These are phyloP conservation scores for Hysterium pulicare DNA, from an alignment of 2,329 filamentous ascomycete genomes.

Conservation along the genomic window DNA sequence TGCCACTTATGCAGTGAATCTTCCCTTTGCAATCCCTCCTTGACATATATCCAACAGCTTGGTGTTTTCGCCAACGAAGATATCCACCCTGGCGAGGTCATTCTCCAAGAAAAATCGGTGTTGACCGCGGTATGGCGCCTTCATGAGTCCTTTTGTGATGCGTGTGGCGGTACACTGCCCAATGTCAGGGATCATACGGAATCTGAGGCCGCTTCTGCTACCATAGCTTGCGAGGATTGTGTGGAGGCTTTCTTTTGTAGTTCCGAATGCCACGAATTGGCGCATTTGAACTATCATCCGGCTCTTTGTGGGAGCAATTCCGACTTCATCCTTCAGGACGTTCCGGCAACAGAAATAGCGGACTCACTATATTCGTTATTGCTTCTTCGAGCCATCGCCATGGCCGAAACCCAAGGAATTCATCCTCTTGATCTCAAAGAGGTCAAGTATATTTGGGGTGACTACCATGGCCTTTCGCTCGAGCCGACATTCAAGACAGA, in stretches of 20 bases:
- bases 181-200: constrained; percentile 9
- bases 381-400: constrained; percentile 56
- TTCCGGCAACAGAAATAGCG: constrained; percentile 55
- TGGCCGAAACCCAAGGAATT: constrained; percentile 57
- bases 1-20: background rate
- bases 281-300: constrained; percentile 55
- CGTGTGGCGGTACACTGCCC: constrained; percentile 74
- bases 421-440: constrained; percentile 60
- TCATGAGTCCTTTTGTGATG: constrained; percentile 84
- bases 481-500: constrained; percentile 17
- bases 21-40: background rate
- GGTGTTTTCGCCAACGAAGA: constrained; percentile 86
- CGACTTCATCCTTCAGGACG: constrained; percentile 57
- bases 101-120: constrained; percentile 79
- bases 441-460: constrained; percentile 64
- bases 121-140: constrained; percentile 86
- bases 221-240: constrained; percentile 53
- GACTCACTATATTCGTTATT: constrained; percentile 60
- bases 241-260: constrained; percentile 61
- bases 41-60: constrained; percentile 65
- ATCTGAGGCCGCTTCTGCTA: constrained; percentile 8
- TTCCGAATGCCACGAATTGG: constrained; percentile 53
- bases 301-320: constrained; percentile 55
- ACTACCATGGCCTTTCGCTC: constrained; percentile 46
- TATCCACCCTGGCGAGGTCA: constrained; percentile 69